Evolutionary conservation across 768 basidiomycete species (phyloP).

Genomic region (Mycena kentingensis): DNA sequence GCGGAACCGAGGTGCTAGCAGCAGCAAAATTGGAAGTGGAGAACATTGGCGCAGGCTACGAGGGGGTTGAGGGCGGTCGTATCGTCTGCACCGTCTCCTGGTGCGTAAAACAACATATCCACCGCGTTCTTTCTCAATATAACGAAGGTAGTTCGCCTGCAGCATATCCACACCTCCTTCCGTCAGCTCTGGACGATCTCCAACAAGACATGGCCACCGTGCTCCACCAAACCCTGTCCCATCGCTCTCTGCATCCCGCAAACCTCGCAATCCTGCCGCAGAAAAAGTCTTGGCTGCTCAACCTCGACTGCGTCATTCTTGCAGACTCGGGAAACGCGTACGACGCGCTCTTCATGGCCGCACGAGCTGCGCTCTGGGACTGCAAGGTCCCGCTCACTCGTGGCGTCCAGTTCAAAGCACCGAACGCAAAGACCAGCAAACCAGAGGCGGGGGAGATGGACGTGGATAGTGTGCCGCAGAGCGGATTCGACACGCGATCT

Average conservation of each 20-base stretch:
- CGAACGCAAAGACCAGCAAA: constrained; percentile 22
- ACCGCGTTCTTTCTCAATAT: constrained; percentile 19
- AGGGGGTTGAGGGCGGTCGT: constrained; percentile 58
- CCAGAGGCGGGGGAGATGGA: constrained; percentile 51
- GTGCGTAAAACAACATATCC: constrained; percentile 44
- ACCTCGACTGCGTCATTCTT: constrained; percentile 74
- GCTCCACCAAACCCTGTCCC: constrained; percentile 64
- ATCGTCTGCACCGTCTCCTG: constrained; percentile 74
- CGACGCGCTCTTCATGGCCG: constrained; percentile 80
- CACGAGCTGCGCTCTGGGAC: constrained; percentile 79
- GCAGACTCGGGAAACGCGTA: constrained; percentile 74
- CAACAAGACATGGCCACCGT: constrained; percentile 71
- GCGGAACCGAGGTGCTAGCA: constrained; percentile 77
- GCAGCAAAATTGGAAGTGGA: constrained; percentile 83
- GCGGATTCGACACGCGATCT: constrained; percentile 61
- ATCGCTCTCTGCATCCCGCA: constrained; percentile 63
- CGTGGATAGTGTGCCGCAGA: constrained; percentile 49
- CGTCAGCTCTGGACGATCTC: constrained; percentile 70
- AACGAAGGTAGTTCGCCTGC: constrained; percentile 69
- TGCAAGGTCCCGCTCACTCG: constrained; percentile 77
- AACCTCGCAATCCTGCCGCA: constrained; percentile 63
- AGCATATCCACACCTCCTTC: constrained; percentile 72
- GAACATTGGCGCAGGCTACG: constrained; percentile 40
- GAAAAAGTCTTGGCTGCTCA: constrained; percentile 74
- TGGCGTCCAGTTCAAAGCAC: constrained; percentile 65